Base-by-base conservation (phyloP, 2,329 filamentous ascomycete genomes). In the Diaporthe destruens region DNA sequence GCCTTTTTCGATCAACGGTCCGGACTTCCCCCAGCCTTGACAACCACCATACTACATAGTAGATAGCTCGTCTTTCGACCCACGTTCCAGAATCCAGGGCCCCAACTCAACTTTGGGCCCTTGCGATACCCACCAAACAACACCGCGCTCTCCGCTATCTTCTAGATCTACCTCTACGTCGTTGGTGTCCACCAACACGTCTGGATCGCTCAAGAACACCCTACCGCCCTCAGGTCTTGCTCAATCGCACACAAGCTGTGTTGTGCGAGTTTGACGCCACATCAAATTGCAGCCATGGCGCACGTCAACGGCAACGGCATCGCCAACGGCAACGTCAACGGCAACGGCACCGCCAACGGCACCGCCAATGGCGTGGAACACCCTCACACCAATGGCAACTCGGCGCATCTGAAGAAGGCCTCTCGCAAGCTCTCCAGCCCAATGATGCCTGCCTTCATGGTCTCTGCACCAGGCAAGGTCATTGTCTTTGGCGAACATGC, bases 401-500 rank as follows among this genome's bases (percentile, higher is more conserved):
- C 71, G 77, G 80, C 72, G 72, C 81, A 74, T 72, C 78, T 67
- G 77, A 78, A 81, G 74, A 86, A 77, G 76, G 80, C 84, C 78
- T 81, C 84, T 63, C 88, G 90, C 80, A 91, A 89, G 77, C 83
- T 86, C 74, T 92, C 90, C 14, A 89, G 84, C 71, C 90, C 90
- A 4, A 90, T 92, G 90, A 90, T 96, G 84, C 95, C 96, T 55
- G 87, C 95, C 74, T 99, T 99, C 81, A 98, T 99, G 94, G 95
- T 98, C 72, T 98, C 96, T 20, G 96, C 97, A 2, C 96, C 96
- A 0, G 97, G 96, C 75, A 99, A 99, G 82, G 96, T 98, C 80
- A 99, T 99, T 81, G 94, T 98, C 69, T 98, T 96, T 84, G 96
- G 96, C 76, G 96, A 99, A 82, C 96, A 99, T 85, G 93, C 96